Evolutionary conservation across 23 red algal species (phyloP).

Genomic region (Cyanidiococcus yangmingshanensis): DNA sequence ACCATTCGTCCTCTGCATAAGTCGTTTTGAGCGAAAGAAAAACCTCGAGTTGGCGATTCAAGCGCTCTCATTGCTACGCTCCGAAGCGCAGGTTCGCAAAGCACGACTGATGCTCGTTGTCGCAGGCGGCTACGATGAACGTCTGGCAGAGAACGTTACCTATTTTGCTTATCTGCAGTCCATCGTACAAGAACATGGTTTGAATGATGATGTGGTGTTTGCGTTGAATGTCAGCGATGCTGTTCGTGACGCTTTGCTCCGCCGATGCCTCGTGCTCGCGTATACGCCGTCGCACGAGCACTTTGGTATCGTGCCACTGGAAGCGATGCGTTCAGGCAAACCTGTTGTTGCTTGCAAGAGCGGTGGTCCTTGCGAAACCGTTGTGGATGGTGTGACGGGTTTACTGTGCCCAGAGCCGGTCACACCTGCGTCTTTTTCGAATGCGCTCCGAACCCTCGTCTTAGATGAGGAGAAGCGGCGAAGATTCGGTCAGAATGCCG

Average conservation of each 20-base stretch:
- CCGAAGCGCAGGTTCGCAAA: neutral
- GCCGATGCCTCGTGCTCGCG: conserved; percentile 32
- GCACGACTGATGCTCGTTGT: conserved; percentile 32
- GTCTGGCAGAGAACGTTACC: conserved; percentile 65
- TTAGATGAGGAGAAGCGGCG: neutral
- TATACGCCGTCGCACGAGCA: conserved; percentile 87
- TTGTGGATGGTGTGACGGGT: conserved; percentile 63
- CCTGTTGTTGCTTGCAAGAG: conserved; percentile 62
- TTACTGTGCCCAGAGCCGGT: conserved; percentile 44
- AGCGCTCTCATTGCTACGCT: conserved; percentile 28
- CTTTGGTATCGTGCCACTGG: conserved; percentile 96
- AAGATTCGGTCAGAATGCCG: neutral
- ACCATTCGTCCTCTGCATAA: conserved; percentile 54
- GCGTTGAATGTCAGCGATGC: conserved; percentile 52
- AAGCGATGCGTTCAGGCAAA: conserved; percentile 69
- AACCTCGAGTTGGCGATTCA: conserved; percentile 57
- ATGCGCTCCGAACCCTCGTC: neutral
- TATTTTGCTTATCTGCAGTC: conserved; percentile 28
- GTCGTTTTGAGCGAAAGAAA: conserved; percentile 93
- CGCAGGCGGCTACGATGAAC: conserved; percentile 74
- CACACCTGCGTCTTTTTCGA: neutral
- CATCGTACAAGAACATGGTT: conserved; percentile 13
- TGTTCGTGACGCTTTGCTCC: conserved; percentile 29
- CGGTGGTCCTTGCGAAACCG: conserved; percentile 71
- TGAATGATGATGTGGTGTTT: conserved; percentile 26